Conservation (phyloP, 2,329 filamentous ascomycete genomes). For the Colletotrichum sp. region DNA sequence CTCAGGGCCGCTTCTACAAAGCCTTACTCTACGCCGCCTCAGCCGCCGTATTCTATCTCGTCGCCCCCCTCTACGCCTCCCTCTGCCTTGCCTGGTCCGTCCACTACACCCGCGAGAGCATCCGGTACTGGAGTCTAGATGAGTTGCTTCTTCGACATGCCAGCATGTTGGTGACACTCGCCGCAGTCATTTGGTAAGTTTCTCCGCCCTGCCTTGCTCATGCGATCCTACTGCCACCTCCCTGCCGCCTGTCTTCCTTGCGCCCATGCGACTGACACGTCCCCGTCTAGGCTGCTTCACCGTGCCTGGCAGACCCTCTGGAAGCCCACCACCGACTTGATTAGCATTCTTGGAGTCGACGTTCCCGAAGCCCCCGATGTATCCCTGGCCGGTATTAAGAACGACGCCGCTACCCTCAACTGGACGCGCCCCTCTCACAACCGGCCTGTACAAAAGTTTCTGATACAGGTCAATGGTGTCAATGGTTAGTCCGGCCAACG, state of each 20-base stretch:
- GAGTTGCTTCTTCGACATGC: slow-evolving; percentile 53
- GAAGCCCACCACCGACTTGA: slow-evolving; percentile 89
- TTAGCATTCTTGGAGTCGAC: slow-evolving; percentile 90
- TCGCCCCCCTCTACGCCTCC: slow-evolving; percentile 18
- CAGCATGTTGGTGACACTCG: slow-evolving; percentile 60
- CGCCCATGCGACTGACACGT: neutral
- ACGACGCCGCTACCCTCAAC: slow-evolving; percentile 86
- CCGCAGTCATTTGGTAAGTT: slow-evolving; percentile 59
- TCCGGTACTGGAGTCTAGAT: slow-evolving; percentile 45
- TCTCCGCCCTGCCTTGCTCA: neutral
- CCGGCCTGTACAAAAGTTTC: slow-evolving; percentile 80
- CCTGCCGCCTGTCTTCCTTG: neutral
- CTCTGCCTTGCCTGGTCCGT: slow-evolving; percentile 18
- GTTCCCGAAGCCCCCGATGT: slow-evolving; percentile 90
- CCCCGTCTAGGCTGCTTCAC: slow-evolving; percentile 72
- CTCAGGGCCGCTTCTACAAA: slow-evolving; percentile 14
- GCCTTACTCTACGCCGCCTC: slow-evolving; percentile 17
- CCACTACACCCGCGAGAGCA: slow-evolving; percentile 20
- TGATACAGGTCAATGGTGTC: slow-evolving; percentile 92
- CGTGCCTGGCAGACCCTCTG: slow-evolving; percentile 88
- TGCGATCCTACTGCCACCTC: neutral
- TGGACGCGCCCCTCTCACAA: slow-evolving; percentile 79
- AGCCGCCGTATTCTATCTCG: slow-evolving; percentile 20
- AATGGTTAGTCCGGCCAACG: slow-evolving; percentile 65
- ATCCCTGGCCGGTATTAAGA: slow-evolving; percentile 86